These are phyloP conservation scores for Magnaporthiopsis poae DNA, from an alignment of 2,329 filamentous ascomycete genomes.

Conservation along the genomic window DNA sequence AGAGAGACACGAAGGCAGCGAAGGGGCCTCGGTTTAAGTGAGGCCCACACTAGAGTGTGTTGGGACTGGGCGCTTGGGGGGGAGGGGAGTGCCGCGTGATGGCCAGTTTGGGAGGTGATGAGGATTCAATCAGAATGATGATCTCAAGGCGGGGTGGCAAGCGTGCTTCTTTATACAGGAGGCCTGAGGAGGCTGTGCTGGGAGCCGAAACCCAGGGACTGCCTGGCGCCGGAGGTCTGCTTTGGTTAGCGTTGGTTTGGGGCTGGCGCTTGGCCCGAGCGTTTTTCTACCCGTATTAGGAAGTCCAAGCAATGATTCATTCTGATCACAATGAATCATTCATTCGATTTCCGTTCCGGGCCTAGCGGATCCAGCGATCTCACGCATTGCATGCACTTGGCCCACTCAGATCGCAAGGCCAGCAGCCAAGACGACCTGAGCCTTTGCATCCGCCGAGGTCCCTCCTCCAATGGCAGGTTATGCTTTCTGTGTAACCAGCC, in stretches of 20 bases:
- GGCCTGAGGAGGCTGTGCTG: not conserved
- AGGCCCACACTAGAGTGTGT: conserved; percentile 6
- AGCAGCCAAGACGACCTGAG: no score
- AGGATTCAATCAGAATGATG: not conserved
- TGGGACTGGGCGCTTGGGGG: not conserved
- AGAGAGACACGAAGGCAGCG: conserved; percentile 2
- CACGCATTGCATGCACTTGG: not conserved
- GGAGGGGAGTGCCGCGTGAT: not conserved
- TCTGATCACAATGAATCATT: not conserved
- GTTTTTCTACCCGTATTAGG: not conserved
- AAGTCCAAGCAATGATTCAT: not conserved
- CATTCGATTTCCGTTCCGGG: not conserved
- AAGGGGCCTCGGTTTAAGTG: conserved; percentile 5
- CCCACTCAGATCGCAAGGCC: not conserved
- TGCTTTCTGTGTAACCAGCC: no score
- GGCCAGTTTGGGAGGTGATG: not conserved
- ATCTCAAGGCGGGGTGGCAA: not conserved
- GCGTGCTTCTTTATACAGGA: not conserved
- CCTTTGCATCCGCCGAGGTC: not conserved
- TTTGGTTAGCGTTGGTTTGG: not conserved
- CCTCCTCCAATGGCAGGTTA: not conserved
- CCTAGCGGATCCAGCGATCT: not conserved
- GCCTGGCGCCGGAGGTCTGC: not conserved
- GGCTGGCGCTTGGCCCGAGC: not conserved
- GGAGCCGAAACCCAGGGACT: not conserved